Conservation (phyloP, 805 yeast genomes). For the Pichia pseudocactophila region DNA sequence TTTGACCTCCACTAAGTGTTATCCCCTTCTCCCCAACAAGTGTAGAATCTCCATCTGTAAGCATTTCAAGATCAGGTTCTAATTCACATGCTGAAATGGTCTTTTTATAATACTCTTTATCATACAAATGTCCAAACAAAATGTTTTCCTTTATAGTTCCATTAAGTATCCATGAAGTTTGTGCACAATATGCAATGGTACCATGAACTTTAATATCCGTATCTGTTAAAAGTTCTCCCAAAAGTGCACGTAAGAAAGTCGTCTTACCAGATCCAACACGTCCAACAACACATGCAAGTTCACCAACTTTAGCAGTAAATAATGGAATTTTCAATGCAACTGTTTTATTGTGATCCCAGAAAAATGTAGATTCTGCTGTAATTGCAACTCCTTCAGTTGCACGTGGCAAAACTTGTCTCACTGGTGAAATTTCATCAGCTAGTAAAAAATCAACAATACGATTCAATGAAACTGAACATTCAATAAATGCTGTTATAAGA, state of each 20-base stretch:
- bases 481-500: constrained; percentile 47
- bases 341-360: constrained; percentile 31
- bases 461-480: constrained; percentile 47
- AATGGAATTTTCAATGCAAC: constrained; percentile 40
- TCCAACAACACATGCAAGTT: constrained; percentile 53
- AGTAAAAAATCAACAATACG: constrained; percentile 44
- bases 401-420: constrained; percentile 21
- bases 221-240: constrained; percentile 38
- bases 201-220: constrained; percentile 27
- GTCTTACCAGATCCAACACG: constrained; percentile 63
- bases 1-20: constrained; percentile 93
- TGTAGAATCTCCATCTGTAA: constrained; percentile 86
- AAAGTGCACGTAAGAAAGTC: constrained; percentile 42
- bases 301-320: constrained; percentile 43
- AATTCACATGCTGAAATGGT: constrained; percentile 87
- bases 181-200: constrained; percentile 51
- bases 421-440: constrained; percentile 33
- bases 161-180: constrained; percentile 92
- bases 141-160: constrained; percentile 87
- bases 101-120: constrained; percentile 66
- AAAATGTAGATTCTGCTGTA: constrained; percentile 42
- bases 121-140: constrained; percentile 78
- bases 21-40: constrained; percentile 96
- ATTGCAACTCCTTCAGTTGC: constrained; percentile 20
- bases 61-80: constrained; percentile 60